Percentiles rank a stretch among this genome's conserved stretches.
These are phyloP conservation scores for Eragrostis curvula DNA, from an alignment of 176 grass and related monocot genomes.

Conservation along the genomic window DNA sequence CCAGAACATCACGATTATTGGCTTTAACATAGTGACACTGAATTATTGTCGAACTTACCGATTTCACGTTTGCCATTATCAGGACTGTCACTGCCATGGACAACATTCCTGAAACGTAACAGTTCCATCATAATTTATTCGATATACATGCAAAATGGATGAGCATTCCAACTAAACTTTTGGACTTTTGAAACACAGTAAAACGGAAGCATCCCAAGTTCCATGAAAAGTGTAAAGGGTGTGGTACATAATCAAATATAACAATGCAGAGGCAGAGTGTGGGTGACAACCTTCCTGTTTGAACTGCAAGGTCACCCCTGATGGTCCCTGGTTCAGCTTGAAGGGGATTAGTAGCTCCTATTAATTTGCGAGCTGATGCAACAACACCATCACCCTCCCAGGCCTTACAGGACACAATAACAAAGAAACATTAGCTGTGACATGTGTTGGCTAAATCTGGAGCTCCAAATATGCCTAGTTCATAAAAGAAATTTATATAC, in stretches of 20 bases:
- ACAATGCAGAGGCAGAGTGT: conserved; percentile 25
- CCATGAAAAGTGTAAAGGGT: not conserved
- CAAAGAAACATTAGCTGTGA: not conserved
- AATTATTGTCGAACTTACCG: conserved; percentile 52
- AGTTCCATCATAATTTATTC: conserved; percentile 30
- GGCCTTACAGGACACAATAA: conserved; percentile 54
- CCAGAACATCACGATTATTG: not conserved
- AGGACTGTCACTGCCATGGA: conserved; percentile 96
- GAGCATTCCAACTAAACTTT: conserved; percentile 9
- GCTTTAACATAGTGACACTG: not conserved
- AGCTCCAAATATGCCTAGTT: conserved; percentile 17
- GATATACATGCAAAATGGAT: not conserved
- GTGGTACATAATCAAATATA: not conserved
- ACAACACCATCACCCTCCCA: conserved; percentile 93
- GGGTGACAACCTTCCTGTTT: conserved; percentile 79
- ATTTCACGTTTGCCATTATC: conserved; percentile 91
- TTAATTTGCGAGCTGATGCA: conserved; percentile 92
- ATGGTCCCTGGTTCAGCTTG: conserved; percentile 96
- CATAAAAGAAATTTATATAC: conserved; percentile 48
- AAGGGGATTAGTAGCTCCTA: conserved; percentile 93
- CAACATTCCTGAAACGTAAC: conserved; percentile 77
- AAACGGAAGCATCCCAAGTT: not conserved
- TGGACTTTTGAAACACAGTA: not conserved
- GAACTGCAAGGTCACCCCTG: conserved; percentile 93
- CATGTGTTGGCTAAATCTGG: not conserved